Evolutionary conservation across 768 basidiomycete genomes (phyloP).

Genomic region (Epithele typhae): DNA sequence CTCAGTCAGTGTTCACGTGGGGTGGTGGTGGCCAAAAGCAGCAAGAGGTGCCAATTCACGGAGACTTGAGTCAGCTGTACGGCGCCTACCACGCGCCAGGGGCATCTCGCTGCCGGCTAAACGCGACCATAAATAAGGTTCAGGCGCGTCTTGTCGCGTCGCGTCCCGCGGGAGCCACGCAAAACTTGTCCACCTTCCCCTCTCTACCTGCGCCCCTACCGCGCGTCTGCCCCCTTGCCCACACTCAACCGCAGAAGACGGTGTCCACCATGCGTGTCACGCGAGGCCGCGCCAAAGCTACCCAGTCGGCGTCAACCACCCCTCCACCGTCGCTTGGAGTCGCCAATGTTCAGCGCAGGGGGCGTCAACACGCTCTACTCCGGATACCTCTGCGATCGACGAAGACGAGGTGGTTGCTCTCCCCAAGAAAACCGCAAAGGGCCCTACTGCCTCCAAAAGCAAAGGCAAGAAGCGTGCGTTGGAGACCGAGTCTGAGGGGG

Average conservation of each 20-base stretch:
- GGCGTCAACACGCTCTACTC: constrained; percentile 45
- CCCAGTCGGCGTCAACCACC: constrained; percentile 29
- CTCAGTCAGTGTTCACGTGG: not conserved
- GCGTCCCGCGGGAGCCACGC: constrained; percentile 16
- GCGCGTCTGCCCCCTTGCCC: no score
- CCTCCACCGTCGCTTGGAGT: constrained; percentile 40
- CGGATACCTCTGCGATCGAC: constrained; percentile 43
- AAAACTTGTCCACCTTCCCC: constrained; percentile 6
- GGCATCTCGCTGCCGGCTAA: constrained; percentile 6
- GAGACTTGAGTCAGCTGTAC: not conserved
- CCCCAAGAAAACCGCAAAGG: not conserved
- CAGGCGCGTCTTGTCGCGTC: constrained; percentile 20
- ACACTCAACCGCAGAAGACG: no score
- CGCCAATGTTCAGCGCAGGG: constrained; percentile 49
- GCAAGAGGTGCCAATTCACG: no score
- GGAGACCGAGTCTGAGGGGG: constrained; percentile 7
- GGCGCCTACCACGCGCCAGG: not conserved
- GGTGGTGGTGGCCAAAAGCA: no score
- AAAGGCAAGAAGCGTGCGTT: constrained; percentile 9
- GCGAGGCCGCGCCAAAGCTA: constrained; percentile 20
- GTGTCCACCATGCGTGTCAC: constrained; percentile 16
- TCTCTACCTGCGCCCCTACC: not conserved
- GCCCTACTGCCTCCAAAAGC: constrained; percentile 9
- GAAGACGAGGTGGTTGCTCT: constrained; percentile 16
- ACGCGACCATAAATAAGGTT: constrained; percentile 26